Evolutionary conservation across 2,329 filamentous ascomycete genomes (phyloP).

Genomic region (Botrytis tulipae): DNA sequence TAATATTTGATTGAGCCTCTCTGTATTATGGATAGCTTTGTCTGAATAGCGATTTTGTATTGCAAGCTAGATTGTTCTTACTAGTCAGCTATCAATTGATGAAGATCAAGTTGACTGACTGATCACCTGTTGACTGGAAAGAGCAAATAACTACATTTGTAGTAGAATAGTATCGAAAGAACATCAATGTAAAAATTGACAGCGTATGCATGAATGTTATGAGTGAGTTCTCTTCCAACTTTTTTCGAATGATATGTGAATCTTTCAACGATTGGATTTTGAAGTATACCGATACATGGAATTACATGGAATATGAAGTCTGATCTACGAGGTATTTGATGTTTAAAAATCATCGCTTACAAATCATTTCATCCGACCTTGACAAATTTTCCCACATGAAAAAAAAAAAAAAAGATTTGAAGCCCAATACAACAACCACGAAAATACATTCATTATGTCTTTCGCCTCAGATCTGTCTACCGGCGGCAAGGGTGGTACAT

Average conservation of each 20-base stretch:
- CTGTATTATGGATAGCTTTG: constrained; percentile 27
- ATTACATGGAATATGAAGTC: background rate
- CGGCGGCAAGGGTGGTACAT: constrained; percentile 17
- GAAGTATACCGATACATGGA: background rate
- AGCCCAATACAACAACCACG: constrained; percentile 17
- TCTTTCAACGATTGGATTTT: background rate
- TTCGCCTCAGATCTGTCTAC: constrained; percentile 9
- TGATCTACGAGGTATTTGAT: background rate
- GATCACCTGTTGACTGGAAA: background rate
- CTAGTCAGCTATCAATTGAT: background rate
- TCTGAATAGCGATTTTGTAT: constrained; percentile 27
- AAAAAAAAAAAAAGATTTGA: constrained; percentile 3
- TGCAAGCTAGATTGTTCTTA: constrained; percentile 1
- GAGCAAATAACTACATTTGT: background rate
- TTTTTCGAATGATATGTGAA: background rate
- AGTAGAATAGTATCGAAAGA: background rate
- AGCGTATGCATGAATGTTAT: background rate
- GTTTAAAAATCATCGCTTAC: constrained; percentile 16
- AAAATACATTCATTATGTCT: constrained; percentile 15
- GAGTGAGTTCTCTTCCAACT: background rate
- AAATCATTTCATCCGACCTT: constrained; percentile 17
- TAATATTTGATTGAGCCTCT: constrained; percentile 30
- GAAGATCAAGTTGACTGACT: background rate
- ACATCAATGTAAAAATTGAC: background rate
- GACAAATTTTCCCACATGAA: constrained; percentile 28